Evolutionary conservation across 177 flowering plant genomes (phyloP), one percentile per base, ranked within the genome.

Genomic region (Vitis hybrid): DNA sequence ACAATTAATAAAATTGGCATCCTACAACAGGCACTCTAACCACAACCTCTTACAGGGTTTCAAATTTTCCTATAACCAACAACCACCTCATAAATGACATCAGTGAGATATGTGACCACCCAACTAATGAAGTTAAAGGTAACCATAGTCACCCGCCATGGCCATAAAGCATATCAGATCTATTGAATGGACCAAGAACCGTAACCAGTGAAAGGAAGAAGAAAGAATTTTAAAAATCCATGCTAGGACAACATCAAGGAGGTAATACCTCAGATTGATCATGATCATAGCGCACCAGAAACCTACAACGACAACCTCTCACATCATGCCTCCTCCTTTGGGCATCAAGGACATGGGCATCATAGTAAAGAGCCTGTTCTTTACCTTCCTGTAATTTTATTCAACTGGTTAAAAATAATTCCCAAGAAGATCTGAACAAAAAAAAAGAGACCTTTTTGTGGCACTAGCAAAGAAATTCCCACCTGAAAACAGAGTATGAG

Each of bases 401-500:
- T 26, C 62, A 74, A 48, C 60, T 3, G 60, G 71, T 21, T 56
- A 26, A 57, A 14, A 18, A 6, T 13, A 64, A 19, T 32, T 65
- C 5, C 6, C 14, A 34, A 19, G 30, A 51, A 45, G 49, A 48
- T 2, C 48, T 6, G 12, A 60, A 11, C 6, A 54, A 55, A 10
- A 39, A 39, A 0, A 26, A 39, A n/a, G n/a, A n/a, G n/a, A 65
- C 13, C 11, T n/a, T 54, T 11, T 26, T 19, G 7, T 68, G 56
- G n/a, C 51, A 58, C 39, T 57, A 34, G 8, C 60, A 72, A 6
- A 72, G 19, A 64, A 30, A 60, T 62, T 48, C 54, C 18, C 4
- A 91, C 99, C 98, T 95, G 98, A 84, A 95, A 95, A 80, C 99
- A 95, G 45, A 95, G 92, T 67, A 93, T 85, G 66, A 95, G 92